phyloP scores from a whole-genome alignment of 108 stramenopile genomes.

The Cyclostephanos tholiformis region DNA sequence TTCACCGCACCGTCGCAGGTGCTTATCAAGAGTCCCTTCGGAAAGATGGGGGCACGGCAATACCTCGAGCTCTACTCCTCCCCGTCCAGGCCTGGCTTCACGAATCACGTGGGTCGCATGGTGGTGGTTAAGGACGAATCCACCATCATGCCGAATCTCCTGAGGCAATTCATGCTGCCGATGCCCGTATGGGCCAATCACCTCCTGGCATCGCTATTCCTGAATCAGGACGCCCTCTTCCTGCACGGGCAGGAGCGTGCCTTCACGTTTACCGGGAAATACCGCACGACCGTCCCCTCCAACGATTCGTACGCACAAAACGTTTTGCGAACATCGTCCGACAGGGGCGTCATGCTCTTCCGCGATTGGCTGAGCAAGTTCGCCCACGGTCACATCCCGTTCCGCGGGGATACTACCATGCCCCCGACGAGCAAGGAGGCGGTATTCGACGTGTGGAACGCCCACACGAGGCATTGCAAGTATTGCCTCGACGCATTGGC shows the following conservation, averaged over 20 bases:
- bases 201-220: slow-evolving; percentile 20
- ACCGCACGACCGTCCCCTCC: background rate
- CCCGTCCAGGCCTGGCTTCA: slow-evolving; percentile 46
- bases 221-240: slow-evolving; percentile 48
- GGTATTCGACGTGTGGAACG: slow-evolving; percentile 44
- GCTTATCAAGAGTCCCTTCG: slow-evolving; percentile 10
- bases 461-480: slow-evolving; percentile 39
- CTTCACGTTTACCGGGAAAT: slow-evolving; percentile 17
- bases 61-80: slow-evolving; percentile 37
- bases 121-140: slow-evolving; percentile 32
- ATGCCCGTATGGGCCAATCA: slow-evolving; percentile 50
- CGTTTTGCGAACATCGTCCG: slow-evolving; percentile 21
- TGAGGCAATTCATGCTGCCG: slow-evolving; percentile 27
- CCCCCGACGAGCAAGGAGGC: slow-evolving; percentile 18
- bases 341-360: slow-evolving; percentile 47
- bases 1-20: slow-evolving; percentile 30
- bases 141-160: slow-evolving; percentile 13
- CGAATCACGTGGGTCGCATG: slow-evolving; percentile 44
- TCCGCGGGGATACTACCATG: slow-evolving; percentile 28
- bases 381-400: slow-evolving; percentile 42
- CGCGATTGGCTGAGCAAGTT: slow-evolving; percentile 38
- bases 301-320: slow-evolving; percentile 24
- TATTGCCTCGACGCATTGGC: slow-evolving; percentile 34
- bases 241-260: slow-evolving; percentile 43
- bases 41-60: slow-evolving; percentile 22